Conservation (phyloP, 768 basidiomycete species). For the Pleurotus salmoneostramineus region DNA sequence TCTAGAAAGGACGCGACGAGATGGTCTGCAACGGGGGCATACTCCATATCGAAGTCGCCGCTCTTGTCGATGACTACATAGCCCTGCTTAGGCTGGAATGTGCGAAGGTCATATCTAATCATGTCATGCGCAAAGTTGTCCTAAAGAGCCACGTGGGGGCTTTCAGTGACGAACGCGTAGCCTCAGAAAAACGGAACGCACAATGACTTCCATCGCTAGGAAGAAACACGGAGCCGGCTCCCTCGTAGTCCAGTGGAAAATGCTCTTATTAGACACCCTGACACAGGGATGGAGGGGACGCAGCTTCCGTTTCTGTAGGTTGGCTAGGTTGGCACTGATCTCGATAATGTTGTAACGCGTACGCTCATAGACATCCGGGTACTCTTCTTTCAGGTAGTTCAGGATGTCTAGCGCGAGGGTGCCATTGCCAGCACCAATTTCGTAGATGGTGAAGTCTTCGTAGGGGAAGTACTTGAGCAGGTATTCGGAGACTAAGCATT, state of each 20-base stretch:
- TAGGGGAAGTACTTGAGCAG: constrained; percentile 94
- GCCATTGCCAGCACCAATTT: constrained; percentile 97
- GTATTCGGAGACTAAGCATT: constrained; percentile 88
- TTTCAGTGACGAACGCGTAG: not conserved
- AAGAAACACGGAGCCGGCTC: constrained; percentile 89
- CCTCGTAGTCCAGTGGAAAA: constrained; percentile 78
- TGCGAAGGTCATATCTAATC: constrained; percentile 81
- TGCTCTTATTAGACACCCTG: constrained; percentile 67
- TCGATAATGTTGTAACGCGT: constrained; percentile 95
- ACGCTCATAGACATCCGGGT: constrained; percentile 91
- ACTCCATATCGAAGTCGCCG: constrained; percentile 83
- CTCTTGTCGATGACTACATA: constrained; percentile 71
- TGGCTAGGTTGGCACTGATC: constrained; percentile 78
- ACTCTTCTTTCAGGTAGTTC: constrained; percentile 66
- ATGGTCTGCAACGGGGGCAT: constrained; percentile 81
- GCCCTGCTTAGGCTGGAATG: constrained; percentile 81
- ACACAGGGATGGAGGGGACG: constrained; percentile 61
- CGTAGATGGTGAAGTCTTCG: constrained; percentile 93
- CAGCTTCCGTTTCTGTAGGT: constrained; percentile 68
- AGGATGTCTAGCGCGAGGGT: constrained; percentile 90
- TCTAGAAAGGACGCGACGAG: constrained; percentile 76
- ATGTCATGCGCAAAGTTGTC: constrained; percentile 98
- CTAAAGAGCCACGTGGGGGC: constrained; percentile 27
- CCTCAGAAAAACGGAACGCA: constrained; percentile 35
- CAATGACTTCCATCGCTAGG: constrained; percentile 92